A percentile compares a stretch with the other conserved stretches of the same genome.
phyloP scores from a whole-genome alignment of 164 flowering plant genomes.

The Liquidambar formosana region DNA sequence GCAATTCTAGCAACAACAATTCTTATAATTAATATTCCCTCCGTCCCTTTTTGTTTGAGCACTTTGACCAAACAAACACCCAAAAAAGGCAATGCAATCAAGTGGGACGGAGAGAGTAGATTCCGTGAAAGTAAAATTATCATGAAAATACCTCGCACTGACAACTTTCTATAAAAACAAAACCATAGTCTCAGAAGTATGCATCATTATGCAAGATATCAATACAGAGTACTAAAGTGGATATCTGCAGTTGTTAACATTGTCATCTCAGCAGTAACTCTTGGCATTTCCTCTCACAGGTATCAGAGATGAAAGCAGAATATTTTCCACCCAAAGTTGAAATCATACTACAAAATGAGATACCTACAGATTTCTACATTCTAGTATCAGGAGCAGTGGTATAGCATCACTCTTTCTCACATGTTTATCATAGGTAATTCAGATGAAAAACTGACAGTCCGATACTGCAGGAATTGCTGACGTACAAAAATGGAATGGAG shows the following conservation, averaged over 20 bases:
- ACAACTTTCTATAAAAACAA: too few species aligned
- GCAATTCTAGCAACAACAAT: too few species aligned
- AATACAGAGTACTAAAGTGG: not conserved
- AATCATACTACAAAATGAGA: slow-evolving; percentile 78
- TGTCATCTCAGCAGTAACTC: not conserved
- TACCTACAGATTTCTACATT: slow-evolving; percentile 85
- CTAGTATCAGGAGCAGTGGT: slow-evolving; percentile 87
- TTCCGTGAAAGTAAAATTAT: too few species aligned
- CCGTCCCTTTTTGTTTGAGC: too few species aligned
- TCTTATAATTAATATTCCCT: too few species aligned
- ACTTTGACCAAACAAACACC: too few species aligned
- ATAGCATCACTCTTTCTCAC: slow-evolving; percentile 17
- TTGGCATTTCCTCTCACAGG: slow-evolving; percentile 41
- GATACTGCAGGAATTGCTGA: slow-evolving; percentile 69
- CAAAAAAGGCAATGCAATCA: too few species aligned
- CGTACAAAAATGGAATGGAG: slow-evolving; percentile 60
- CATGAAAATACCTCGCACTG: too few species aligned
- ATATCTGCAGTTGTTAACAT: not conserved
- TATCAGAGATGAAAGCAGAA: slow-evolving; percentile 86
- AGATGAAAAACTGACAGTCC: slow-evolving; percentile 15
- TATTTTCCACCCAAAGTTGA: slow-evolving; percentile 91
- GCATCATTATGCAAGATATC: not conserved
- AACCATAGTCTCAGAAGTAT: too few species aligned
- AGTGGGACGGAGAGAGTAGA: too few species aligned
- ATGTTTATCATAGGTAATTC: not conserved